These are phyloP conservation scores for Fennellomyces sp. DNA, from an alignment of 371 early-diverging fungal genomes.

Conservation along the genomic window DNA sequence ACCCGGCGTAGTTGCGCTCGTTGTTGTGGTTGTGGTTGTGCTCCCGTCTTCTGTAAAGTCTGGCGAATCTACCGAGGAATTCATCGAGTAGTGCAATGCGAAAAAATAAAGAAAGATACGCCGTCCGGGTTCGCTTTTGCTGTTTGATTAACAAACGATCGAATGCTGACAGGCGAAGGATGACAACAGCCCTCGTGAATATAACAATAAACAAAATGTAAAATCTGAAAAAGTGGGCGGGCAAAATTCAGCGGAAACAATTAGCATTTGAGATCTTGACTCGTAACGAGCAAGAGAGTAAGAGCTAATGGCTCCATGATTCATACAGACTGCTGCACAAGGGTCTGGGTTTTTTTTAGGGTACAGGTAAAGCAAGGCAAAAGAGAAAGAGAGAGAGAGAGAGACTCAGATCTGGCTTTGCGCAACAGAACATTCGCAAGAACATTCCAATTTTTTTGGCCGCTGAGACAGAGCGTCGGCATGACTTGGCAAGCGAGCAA, in stretches of 20 bases:
- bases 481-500: too few relatives aligned
- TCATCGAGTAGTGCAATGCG: too few relatives aligned
- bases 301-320: background rate
- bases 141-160: too few relatives aligned
- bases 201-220: background rate
- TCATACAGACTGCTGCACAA: too few relatives aligned
- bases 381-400: background rate
- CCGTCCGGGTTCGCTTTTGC: too few relatives aligned
- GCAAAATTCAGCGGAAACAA: background rate
- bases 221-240: background rate
- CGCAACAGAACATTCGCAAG: background rate
- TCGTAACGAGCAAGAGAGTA: background rate
- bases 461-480: too few relatives aligned
- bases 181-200: background rate
- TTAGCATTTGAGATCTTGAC: background rate
- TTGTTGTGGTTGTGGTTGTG: constrained; percentile 1
- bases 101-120: too few relatives aligned
- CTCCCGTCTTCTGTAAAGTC: too few relatives aligned
- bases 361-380: background rate
- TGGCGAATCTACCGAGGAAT: too few relatives aligned
- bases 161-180: too few relatives aligned
- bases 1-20: background rate
- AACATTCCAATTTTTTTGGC: too few relatives aligned
- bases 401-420: background rate
- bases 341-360: too few relatives aligned